These are phyloP conservation scores for Volvox reticuliferus DNA, from an alignment of 139 green algal genomes.

Conservation along the genomic window DNA sequence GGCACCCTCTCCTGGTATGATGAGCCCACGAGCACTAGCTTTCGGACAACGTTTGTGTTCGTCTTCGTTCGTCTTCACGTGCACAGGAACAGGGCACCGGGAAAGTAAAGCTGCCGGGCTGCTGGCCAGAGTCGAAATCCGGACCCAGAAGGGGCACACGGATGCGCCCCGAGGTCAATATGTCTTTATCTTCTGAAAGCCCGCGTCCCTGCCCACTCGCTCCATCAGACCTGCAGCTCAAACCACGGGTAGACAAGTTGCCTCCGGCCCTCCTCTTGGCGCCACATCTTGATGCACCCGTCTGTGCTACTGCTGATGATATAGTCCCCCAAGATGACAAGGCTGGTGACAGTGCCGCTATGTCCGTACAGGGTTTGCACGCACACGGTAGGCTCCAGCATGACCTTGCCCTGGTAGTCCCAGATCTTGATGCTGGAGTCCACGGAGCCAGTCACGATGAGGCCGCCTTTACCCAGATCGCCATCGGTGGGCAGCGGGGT, in stretches of 20 bases:
- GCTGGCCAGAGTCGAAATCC: too few species aligned
- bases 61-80: too few species aligned
- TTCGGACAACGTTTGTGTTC: too few species aligned
- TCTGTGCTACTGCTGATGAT: constrained; percentile 74
- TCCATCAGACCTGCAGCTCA: constrained; percentile 61
- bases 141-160: too few species aligned
- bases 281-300: constrained; percentile 71
- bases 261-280: constrained; percentile 52
- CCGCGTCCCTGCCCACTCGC: neutral
- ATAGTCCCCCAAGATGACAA: constrained; percentile 59
- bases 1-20: too few species aligned
- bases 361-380: constrained; percentile 77
- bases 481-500: constrained; percentile 30
- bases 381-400: constrained; percentile 50
- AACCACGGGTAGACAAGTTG: constrained; percentile 73
- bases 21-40: too few species aligned
- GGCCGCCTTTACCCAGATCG: constrained; percentile 49
- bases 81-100: too few species aligned
- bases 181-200: too few species aligned
- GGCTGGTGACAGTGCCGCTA: constrained; percentile 67
- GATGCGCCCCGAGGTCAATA: too few species aligned
- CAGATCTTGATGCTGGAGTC: constrained; percentile 76
- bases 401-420: constrained; percentile 65
- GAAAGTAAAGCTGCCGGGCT: too few species aligned
- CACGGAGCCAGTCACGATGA: constrained; percentile 70